Conservation (phyloP, 2,329 filamentous ascomycete genomes). For the Aureobasidium sp. region DNA sequence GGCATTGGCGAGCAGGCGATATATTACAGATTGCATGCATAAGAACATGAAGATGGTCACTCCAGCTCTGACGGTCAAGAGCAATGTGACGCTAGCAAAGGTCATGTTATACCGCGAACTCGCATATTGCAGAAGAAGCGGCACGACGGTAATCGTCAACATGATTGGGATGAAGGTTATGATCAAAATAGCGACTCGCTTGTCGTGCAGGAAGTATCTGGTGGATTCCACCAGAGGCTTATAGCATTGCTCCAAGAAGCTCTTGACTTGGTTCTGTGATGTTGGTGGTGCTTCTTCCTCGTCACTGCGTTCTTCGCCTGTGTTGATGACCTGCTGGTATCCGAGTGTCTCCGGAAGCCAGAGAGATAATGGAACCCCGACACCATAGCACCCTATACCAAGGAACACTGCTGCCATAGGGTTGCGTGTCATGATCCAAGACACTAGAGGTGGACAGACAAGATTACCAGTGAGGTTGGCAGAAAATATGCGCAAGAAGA, state of each 20-base stretch:
- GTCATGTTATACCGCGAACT: constrained; percentile 46
- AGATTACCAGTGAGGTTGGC: constrained; percentile 25
- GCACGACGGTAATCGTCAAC: constrained; percentile 16
- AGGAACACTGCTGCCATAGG: constrained; percentile 29
- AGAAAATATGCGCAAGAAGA: constrained; percentile 28
- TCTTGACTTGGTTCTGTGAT: neutral
- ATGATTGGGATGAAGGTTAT: constrained; percentile 27
- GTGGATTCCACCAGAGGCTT: constrained; percentile 17
- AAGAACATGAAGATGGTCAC: constrained; percentile 27
- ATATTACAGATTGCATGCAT: constrained; percentile 26
- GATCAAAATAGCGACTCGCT: constrained; percentile 27
- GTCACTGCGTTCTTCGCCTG: neutral
- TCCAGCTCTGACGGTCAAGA: constrained; percentile 27
- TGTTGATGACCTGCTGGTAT: constrained; percentile 17
- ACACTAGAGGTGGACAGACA: constrained; percentile 28
- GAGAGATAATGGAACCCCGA: constrained; percentile 19
- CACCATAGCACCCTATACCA: constrained; percentile 20
- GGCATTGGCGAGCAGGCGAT: constrained; percentile 19
- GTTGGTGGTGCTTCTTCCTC: neutral
- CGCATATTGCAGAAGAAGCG: constrained; percentile 46
- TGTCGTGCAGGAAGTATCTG: constrained; percentile 27
- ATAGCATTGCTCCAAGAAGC: neutral
- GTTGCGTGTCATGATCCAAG: constrained; percentile 29
- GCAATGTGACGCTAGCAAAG: constrained; percentile 30
- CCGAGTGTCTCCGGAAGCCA: constrained; percentile 30